Percentiles rank a stretch among this genome's conserved stretches.
These are phyloP conservation scores for Colletotrichum euphorbiae DNA, from an alignment of 2,329 filamentous ascomycete species.

Conservation along the genomic window DNA sequence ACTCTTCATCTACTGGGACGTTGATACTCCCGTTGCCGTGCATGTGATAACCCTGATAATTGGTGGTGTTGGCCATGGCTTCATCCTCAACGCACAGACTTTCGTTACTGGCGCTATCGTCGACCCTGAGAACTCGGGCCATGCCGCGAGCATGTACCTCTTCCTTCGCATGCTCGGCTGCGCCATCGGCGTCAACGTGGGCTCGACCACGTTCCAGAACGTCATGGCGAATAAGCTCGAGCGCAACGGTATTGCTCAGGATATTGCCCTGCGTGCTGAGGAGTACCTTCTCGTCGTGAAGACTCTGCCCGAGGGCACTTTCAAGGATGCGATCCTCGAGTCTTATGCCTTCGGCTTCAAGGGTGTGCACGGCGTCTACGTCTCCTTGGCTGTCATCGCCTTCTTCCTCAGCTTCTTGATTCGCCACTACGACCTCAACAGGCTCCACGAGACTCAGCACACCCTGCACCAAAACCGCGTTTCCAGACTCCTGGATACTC, in stretches of 20 bases:
- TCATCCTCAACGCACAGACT: slow-evolving; percentile 43
- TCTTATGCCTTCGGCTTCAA: slow-evolving; percentile 39
- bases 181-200: slow-evolving; percentile 41
- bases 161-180: slow-evolving; percentile 41
- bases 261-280: slow-evolving; percentile 36
- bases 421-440: slow-evolving; percentile 38
- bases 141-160: slow-evolving; percentile 41
- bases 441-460: slow-evolving; percentile 35
- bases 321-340: slow-evolving; percentile 33
- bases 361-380: slow-evolving; percentile 38
- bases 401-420: slow-evolving; percentile 36
- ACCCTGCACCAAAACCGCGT: slow-evolving; percentile 33
- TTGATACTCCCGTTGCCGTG: slow-evolving; percentile 27
- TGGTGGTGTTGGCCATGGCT: slow-evolving; percentile 41
- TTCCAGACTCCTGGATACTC: slow-evolving; percentile 23
- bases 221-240: slow-evolving; percentile 41
- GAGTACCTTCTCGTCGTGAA: slow-evolving; percentile 36
- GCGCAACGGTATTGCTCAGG: slow-evolving; percentile 30
- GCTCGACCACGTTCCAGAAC: slow-evolving; percentile 42
- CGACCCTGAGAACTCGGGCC: slow-evolving; percentile 35
- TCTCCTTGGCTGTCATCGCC: slow-evolving; percentile 30
- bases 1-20: slow-evolving; percentile 40
- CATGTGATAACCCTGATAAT: slow-evolving; percentile 40
- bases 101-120: slow-evolving; percentile 43
- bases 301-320: slow-evolving; percentile 32